Evolutionary conservation across 768 basidiomycete genomes (phyloP), one percentile per base, ranked within the genome.

Genomic region (Pleurotus platypus): DNA sequence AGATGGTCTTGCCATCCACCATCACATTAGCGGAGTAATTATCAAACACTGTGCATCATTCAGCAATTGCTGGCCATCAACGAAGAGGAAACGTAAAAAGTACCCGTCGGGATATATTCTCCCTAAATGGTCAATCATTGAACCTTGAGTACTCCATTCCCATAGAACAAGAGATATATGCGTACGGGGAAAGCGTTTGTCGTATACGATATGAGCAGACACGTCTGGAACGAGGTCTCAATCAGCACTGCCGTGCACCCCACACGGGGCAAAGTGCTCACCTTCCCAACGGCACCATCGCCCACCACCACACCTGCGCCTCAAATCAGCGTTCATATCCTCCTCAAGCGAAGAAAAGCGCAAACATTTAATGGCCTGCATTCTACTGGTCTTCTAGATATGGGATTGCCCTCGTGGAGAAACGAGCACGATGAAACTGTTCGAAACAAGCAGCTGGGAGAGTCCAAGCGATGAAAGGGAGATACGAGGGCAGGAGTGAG

Each of bases 241-340:
- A 57, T 43, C 30, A 45, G 49, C 49, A 37, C 39, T 49, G 30
- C 47, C 43, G 48, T 51, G 58, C 58, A 37, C 30, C 49, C 39
- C 50, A 56, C 51, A 51, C 57, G 50, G 38, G 40, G 39, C 49
- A 45, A 48, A 55, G 30, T 46, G 73, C 84, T 67, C 65, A 87
- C 94, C 90, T 97, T 98, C 71, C 95, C 95, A 65, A 97, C 95
- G 58, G 95, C 95, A 84, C 95, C 95, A 79, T 98, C 95, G 68
- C 94, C 94, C 53, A 98, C 94, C 68, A 98, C 94, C 74, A 98
- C 94, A 81, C 94, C 94, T 96, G 69, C 43, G 61, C 67, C 63
- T 60, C 64, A 57, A 58, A 66, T 71, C 64, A 78, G 75, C 58
- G 57, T 61, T 35, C 51, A n/a, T 56, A 49, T 65, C 55, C 50